Base-by-base conservation (phyloP, 208 protist species). In the Lotmaria passim region DNA sequence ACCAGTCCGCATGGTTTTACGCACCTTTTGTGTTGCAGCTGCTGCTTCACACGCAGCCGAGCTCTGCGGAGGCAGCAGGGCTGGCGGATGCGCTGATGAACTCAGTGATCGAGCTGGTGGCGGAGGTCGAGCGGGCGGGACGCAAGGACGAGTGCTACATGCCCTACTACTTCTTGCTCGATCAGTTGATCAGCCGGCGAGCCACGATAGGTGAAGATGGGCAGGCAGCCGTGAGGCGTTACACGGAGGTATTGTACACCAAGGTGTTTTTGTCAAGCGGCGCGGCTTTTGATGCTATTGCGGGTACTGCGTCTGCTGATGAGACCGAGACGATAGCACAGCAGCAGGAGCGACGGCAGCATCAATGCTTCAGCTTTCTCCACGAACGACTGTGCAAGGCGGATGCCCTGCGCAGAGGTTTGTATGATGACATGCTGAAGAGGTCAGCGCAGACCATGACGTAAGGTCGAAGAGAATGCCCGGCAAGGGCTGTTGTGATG, bases 1-100 rank as follows among this genome's bases (percentile, higher is more conserved):
- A 97, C 57, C 92, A 97, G 67, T 87, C 90, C 11, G 89, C 87
- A 23, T 96, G 87, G 86, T 93, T 93, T 56, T 96, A 95, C 61
- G 92, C 84, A 0, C 70, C 78, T 14, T 94, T 91, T 75, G 56
- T 86, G 17, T 51, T 85, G 1, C 48, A 80, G 7, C 38, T 86
- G 56, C 48, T 81, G 43, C 68, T 39, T 11, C 11, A 36, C 30
- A 3, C 30, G 31, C 11, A 52, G 34, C 48, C 3, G 28, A 34
- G 28, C 7, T 12, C 24, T 17, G 38, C 21, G 5, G 60, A 65
- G 19, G 31, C 24, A 0, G 70, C 17, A 1, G 63, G 17, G 19
- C 51, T 92, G 6, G 66, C 43, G 23, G 72, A 80, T 26, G 24
- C 28, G 17, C 80, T 91, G 7, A 65, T 87, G 55, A 34, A 71